These are phyloP conservation scores for Russula virescens DNA, from an alignment of 768 basidiomycete species.

Conservation along the genomic window DNA sequence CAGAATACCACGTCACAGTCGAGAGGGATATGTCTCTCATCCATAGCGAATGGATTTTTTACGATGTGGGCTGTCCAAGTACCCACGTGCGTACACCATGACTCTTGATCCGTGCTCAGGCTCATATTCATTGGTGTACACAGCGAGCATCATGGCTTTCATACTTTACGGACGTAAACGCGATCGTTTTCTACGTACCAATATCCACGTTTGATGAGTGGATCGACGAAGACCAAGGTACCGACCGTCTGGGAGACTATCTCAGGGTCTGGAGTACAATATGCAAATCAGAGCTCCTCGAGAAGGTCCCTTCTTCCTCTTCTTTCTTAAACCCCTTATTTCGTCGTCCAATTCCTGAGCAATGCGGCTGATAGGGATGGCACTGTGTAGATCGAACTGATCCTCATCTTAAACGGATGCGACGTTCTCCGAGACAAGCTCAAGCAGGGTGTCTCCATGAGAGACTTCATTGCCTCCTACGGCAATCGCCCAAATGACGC, in stretches of 20 bases:
- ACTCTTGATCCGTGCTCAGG: too few relatives aligned
- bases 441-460: too few relatives aligned
- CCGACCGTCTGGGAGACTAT: slow-evolving; percentile 45
- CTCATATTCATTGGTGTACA: too few relatives aligned
- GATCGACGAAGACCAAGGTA: slow-evolving; percentile 58
- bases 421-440: too few relatives aligned
- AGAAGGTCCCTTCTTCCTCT: not conserved
- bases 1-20: slow-evolving; percentile 60
- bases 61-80: slow-evolving; percentile 68
- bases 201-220: slow-evolving; percentile 79
- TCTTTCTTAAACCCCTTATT: too few relatives aligned
- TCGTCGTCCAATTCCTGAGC: too few relatives aligned
- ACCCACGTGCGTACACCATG: not conserved
- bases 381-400: too few relatives aligned
- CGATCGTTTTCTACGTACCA: slow-evolving; percentile 76
- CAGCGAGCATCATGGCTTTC: slow-evolving; percentile 48
- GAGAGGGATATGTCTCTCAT: slow-evolving; percentile 31
- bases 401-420: too few relatives aligned
- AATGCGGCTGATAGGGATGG: too few relatives aligned
- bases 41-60: slow-evolving; percentile 60
- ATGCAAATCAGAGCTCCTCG: slow-evolving; percentile 10
- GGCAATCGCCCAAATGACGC: too few relatives aligned
- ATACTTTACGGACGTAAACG: slow-evolving; percentile 75
- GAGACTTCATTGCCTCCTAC: too few relatives aligned
- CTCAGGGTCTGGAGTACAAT: slow-evolving; percentile 2